Evolutionary conservation across 345 rosid genomes (phyloP), one percentile per base, ranked within the genome.

Genomic region (Eucalyptus regnans): DNA sequence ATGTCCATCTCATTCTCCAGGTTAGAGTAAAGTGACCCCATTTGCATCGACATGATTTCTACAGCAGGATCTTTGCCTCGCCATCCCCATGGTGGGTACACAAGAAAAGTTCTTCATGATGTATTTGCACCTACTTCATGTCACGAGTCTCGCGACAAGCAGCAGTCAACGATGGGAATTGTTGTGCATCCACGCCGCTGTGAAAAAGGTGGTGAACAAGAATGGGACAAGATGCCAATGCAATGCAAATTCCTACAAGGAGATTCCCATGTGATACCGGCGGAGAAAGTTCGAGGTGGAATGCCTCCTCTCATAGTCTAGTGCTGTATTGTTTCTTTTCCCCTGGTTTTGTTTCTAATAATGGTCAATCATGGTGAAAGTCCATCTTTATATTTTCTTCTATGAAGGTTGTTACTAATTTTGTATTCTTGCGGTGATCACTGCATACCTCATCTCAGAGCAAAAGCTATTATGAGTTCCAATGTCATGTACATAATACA

Each of bases 1-100:
- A 97, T 89, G 95, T 96, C 88, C 99, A 97, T 91, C 98, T 98
- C 90, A 94, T 96, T 88, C 99, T 98, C 89, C 94, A 94, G 92
- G 99, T 96, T 87, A 93, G 91, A 91, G 95, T 93, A 41, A 94
- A 94, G 93, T 94, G 94, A 95, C 27, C 3, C 84, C 84, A 20
- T 43, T 41, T 90, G 87, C 49, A 71, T 43, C 50, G 3, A 29
- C 50, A 23, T 80, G 86, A 83, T 86, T 66, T 83, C 48, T 20
- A 41, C 84, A 41, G 84, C 48, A 6, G 48, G 25, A 20, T 41
- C 29, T 76, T 37, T 41, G 29, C 15, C 84, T 76, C 0, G 14
- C 84, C 9, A 0, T 76, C 84, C 48, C 22, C 10, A 41, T 41
- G 84, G 84, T 76, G 48, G 84, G 9, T 41, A 10, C 84, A 76